Evolutionary conservation across 805 yeast species (phyloP).

Genomic region (Pachysolen tannophilus): DNA sequence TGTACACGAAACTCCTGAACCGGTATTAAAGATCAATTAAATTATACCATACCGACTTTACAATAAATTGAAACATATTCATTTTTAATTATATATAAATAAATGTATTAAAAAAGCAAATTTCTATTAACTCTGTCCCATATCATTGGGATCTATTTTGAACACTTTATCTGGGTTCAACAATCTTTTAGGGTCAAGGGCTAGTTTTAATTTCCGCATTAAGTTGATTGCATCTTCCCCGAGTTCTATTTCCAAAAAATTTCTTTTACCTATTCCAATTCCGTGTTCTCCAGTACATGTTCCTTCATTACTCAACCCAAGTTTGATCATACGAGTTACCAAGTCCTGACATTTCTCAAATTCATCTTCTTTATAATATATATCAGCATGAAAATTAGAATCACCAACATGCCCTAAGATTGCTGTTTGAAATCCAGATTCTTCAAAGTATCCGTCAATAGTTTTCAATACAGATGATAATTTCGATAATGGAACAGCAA

Average conservation of each 20-base stretch:
- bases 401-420: conserved; percentile 38
- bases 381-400: conserved; percentile 37
- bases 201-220: conserved; percentile 33
- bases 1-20: no score
- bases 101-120: no score
- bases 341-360: conserved; percentile 25
- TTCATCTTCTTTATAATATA: conserved; percentile 26
- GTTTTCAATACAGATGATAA: conserved; percentile 27
- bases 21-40: no score
- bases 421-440: conserved; percentile 27
- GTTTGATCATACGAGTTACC: conserved; percentile 46
- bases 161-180: conserved; percentile 38
- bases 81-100: no score
- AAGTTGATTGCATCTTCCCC: conserved; percentile 30
- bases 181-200: conserved; percentile 34
- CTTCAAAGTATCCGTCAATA: conserved; percentile 20
- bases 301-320: conserved; percentile 42
- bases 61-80: no score
- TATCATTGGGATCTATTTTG: conserved; percentile 25
- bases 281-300: conserved; percentile 38
- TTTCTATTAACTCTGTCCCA: no score
- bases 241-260: conserved; percentile 28
- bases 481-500: conserved; percentile 34
- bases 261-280: conserved; percentile 37
- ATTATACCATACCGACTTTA: no score